Evolutionary conservation across 2,329 filamentous ascomycete species (phyloP), one percentile per base, ranked within the genome.

Genomic region (Lachnellula arida): DNA sequence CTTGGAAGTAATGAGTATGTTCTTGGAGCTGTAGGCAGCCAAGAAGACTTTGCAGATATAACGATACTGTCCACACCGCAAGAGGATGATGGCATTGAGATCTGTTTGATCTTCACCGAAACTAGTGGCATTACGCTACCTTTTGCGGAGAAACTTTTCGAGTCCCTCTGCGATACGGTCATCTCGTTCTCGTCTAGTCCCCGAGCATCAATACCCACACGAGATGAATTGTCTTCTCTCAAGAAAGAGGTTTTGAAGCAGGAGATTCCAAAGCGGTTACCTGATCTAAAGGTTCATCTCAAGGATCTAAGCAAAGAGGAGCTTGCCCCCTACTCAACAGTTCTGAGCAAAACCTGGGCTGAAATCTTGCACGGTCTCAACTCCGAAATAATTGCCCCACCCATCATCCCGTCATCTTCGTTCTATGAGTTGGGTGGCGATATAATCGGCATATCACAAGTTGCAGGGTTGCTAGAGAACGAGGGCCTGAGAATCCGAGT

Each of bases 11-110:
- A 37, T n/a, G 28, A 44, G 12, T 61, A 61, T 32, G 40, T 28
- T 19, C 28, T 61, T 34, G 56, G 53, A 2, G 57, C 46, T 7
- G 22, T 57, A 4, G 59, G 54, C 1, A 46, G 49, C 5, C 53
- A 61, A 43, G 59, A 57, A 25, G 57, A 59, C 22, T 46, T 57
- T n/a, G 50, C 57, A 37, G 51, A 60, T 43, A 40, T 61, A 11
- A 55, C 57, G 1, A 32, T 61, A 5, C 37, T 60, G 1, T 59
- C 54, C 15, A 47, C 52, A 1, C 54, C 59, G 12, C 57, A 51
- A 32, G 49, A 35, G 12, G 51, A 48, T 39, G 55, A 54, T 14
- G 22, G 48, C 4, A 50, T 60, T 15, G 59, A 60, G 25, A 55
- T 60, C 19, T 53, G 51, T 12, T 37, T 60, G 17, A 51, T 49